Percentiles rank a stretch among this genome's conserved stretches.
These are phyloP conservation scores for Mucor sp. DNA, from an alignment of 371 early-diverging fungal species.

Conservation along the genomic window DNA sequence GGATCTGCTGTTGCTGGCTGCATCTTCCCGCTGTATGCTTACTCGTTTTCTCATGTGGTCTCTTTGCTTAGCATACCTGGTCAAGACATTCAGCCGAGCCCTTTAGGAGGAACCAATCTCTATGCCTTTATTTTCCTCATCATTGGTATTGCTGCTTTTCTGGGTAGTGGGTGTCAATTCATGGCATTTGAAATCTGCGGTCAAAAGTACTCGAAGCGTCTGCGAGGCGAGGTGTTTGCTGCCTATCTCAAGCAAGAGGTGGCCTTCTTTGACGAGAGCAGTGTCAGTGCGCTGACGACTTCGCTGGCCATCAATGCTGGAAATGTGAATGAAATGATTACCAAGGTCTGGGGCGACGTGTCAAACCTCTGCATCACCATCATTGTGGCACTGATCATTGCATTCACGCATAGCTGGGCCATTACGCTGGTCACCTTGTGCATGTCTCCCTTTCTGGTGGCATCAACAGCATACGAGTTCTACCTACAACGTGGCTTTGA, in stretches of 20 bases:
- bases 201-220: constrained; percentile 60
- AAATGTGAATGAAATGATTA: constrained; percentile 66
- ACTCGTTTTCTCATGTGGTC: constrained; percentile 38
- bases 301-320: constrained; percentile 81
- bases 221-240: constrained; percentile 60
- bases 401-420: constrained; percentile 57
- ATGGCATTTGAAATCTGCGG: constrained; percentile 50
- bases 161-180: constrained; percentile 35
- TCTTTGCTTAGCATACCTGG: neutral
- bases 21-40: constrained; percentile 29
- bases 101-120: constrained; percentile 57
- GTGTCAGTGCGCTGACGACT: constrained; percentile 79
- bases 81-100: constrained; percentile 31
- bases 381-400: constrained; percentile 41
- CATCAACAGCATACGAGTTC: constrained; percentile 41
- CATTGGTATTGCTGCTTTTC: constrained; percentile 46
- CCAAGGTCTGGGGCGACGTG: constrained; percentile 63
- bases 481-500: constrained; percentile 54
- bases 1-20: constrained; percentile 58
- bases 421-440: constrained; percentile 59
- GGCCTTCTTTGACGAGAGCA: constrained; percentile 85
- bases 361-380: constrained; percentile 55
- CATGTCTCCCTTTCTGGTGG: constrained; percentile 52
- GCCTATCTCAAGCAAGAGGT: constrained; percentile 79
- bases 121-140: constrained; percentile 74